These are phyloP conservation scores for Sphagnum tenellum DNA, from an alignment of 225 moss, liverwort and hornwort species.

Conservation along the genomic window DNA sequence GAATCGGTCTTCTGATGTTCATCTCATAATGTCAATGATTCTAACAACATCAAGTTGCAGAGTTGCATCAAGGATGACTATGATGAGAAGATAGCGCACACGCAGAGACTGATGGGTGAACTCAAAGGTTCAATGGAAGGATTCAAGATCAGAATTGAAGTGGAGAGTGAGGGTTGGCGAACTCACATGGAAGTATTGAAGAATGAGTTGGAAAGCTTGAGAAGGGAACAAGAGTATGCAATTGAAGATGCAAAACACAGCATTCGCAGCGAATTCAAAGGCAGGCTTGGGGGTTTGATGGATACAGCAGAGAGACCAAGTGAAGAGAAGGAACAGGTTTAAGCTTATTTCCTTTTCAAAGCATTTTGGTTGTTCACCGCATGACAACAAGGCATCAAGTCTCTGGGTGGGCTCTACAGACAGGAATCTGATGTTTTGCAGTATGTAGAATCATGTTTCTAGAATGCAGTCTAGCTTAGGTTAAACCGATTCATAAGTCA, in stretches of 20 bases:
- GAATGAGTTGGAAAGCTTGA: slow-evolving; percentile 53
- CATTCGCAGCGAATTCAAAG: slow-evolving; percentile 46
- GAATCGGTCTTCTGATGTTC: too few species aligned
- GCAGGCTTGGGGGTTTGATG: slow-evolving; percentile 43
- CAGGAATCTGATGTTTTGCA: too few species aligned
- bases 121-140: slow-evolving; percentile 50
- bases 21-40: too few species aligned
- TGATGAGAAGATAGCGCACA: slow-evolving; percentile 33
- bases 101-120: slow-evolving; percentile 50
- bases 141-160: slow-evolving; percentile 44
- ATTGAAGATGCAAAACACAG: slow-evolving; percentile 34
- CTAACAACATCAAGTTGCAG: slow-evolving; percentile 11
- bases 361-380: too few species aligned
- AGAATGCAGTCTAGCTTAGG: too few species aligned
- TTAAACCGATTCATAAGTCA: not conserved
- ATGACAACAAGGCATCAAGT: too few species aligned
- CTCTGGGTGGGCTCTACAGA: too few species aligned
- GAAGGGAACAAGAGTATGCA: slow-evolving; percentile 40
- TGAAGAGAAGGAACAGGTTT: slow-evolving; percentile 31
- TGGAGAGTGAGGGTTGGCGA: slow-evolving; percentile 41
- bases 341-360: not conserved
- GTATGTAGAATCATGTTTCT: too few species aligned
- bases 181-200: slow-evolving; percentile 39
- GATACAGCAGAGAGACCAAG: slow-evolving; percentile 28
- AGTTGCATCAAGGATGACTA: slow-evolving; percentile 8